A percentile compares a stretch with the other conserved stretches of the same genome.
Conservation (phyloP, 1,139 yeast species). For the Hyphopichia khmerensis region DNA sequence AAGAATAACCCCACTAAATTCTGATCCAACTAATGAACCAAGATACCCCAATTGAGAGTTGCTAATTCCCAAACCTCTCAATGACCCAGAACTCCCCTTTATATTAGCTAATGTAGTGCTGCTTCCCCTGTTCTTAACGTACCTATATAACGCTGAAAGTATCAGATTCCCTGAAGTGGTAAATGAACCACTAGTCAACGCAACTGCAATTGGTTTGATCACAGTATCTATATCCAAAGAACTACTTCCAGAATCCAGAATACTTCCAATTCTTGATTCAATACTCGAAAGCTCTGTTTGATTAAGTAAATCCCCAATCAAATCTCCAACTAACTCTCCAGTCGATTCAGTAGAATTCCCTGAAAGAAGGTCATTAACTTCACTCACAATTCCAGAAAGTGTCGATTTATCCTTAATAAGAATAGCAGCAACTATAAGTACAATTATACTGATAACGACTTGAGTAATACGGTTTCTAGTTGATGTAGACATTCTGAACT, state of each 20-base stretch:
- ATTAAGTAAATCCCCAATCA: neutral
- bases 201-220: constrained; percentile 3
- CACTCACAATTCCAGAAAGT: neutral
- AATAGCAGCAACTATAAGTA: constrained; percentile 3
- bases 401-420: constrained; percentile 3
- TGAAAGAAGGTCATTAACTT: constrained; percentile 1
- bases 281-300: neutral
- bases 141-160: constrained; percentile 1
- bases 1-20: constrained; percentile 3
- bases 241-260: neutral
- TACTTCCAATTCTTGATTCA: neutral
- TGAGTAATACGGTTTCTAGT: neutral
- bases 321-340: neutral
- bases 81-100: neutral
- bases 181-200: constrained; percentile 6
- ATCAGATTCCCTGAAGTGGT: constrained; percentile 5
- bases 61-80: constrained; percentile 3
- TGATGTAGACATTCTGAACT: neutral
- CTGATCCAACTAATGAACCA: constrained; percentile 4
- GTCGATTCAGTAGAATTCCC: neutral
- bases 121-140: neutral
- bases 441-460: constrained; percentile 1
- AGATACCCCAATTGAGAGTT: constrained; percentile 4
- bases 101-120: neutral
- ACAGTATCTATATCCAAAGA: neutral